Evolutionary conservation across 1,139 yeast genomes (phyloP).

Genomic region (Suzukiozyma palmioleophila): DNA sequence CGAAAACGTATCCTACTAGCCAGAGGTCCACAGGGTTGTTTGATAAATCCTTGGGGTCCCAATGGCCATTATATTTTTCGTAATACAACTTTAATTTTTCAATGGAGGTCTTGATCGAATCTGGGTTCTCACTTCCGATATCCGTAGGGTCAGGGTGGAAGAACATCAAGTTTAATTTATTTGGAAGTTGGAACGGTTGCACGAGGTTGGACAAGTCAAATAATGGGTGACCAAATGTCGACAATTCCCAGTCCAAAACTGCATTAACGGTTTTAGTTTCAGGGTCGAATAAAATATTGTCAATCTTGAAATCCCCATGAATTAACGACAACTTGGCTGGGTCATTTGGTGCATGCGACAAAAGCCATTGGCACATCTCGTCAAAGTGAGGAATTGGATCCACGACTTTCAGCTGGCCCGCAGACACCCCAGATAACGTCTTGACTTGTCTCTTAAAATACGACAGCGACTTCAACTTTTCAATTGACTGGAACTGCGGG

Average conservation of each 20-base stretch:
- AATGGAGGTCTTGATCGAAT: slow-evolving; percentile 20
- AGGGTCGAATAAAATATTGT: slow-evolving; percentile 54
- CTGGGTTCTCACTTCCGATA: slow-evolving; percentile 34
- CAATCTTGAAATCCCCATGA: slow-evolving; percentile 69
- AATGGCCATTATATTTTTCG: slow-evolving; percentile 15
- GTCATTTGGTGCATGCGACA: slow-evolving; percentile 43
- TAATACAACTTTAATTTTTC: slow-evolving; percentile 26
- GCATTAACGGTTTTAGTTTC: slow-evolving; percentile 49
- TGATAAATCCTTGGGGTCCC: slow-evolving; percentile 30
- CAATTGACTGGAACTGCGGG: slow-evolving; percentile 38
- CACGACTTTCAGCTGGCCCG: slow-evolving; percentile 48
- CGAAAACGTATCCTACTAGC: slow-evolving; percentile 58
- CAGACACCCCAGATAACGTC: slow-evolving; percentile 45
- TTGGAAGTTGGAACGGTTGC: slow-evolving; percentile 53
- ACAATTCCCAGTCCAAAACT: slow-evolving; percentile 65
- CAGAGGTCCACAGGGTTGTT: slow-evolving; percentile 45
- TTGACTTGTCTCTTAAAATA: slow-evolving; percentile 56
- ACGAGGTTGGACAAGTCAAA: slow-evolving; percentile 60
- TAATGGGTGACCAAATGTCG: slow-evolving; percentile 65
- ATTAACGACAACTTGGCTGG: slow-evolving; percentile 45
- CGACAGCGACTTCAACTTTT: slow-evolving; percentile 19
- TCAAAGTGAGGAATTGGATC: slow-evolving; percentile 50
- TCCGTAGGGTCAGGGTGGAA: slow-evolving; percentile 27
- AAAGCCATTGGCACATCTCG: slow-evolving; percentile 40
- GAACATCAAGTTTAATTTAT: slow-evolving; percentile 24